These are phyloP conservation scores for Lentinus brumalis DNA, from an alignment of 768 basidiomycete genomes.

Conservation along the genomic window DNA sequence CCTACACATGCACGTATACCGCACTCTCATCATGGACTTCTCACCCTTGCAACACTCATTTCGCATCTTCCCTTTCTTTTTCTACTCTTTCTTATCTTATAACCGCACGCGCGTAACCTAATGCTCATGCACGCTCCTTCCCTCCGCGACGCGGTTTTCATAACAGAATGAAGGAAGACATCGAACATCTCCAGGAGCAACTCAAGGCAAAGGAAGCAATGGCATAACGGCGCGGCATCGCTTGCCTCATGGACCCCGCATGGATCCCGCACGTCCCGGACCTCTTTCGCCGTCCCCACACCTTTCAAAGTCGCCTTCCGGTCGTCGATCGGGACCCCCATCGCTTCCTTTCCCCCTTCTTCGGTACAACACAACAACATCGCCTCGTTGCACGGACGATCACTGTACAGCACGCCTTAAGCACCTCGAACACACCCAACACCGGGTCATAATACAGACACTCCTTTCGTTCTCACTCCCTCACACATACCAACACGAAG, in stretches of 20 bases:
- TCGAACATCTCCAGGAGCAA: slow-evolving; percentile 51
- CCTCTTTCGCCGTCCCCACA: slow-evolving; percentile 11
- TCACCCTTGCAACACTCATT: slow-evolving; percentile 25
- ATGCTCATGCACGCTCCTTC: slow-evolving; percentile 24
- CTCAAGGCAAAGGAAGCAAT: slow-evolving; percentile 34
- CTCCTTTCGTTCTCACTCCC: slow-evolving; percentile 21
- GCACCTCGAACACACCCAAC: slow-evolving; percentile 1
- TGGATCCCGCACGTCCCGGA: slow-evolving; percentile 15
- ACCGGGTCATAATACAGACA: slow-evolving; percentile 9
- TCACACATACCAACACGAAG: slow-evolving; percentile 9
- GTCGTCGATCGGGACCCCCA: slow-evolving; percentile 11
- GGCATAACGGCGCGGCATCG: slow-evolving; percentile 9
- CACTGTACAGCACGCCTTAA: slow-evolving; percentile 11
- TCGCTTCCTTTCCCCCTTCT: not conserved
- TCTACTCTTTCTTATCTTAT: slow-evolving; percentile 14
- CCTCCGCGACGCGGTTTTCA: slow-evolving; percentile 9
- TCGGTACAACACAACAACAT: not conserved
- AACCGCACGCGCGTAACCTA: slow-evolving; percentile 17
- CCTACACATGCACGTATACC: slow-evolving; percentile 6
- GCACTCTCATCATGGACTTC: not conserved
- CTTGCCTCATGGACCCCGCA: slow-evolving; percentile 36
- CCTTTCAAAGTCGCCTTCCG: slow-evolving; percentile 17
- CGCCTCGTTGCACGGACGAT: slow-evolving; percentile 1
- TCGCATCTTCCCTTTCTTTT: slow-evolving; percentile 36
- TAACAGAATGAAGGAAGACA: slow-evolving; percentile 68